A percentile compares a stretch with the other conserved stretches of the same genome.
These are phyloP conservation scores for Pleurotus ostreatus DNA, from an alignment of 768 basidiomycete species.

Conservation along the genomic window DNA sequence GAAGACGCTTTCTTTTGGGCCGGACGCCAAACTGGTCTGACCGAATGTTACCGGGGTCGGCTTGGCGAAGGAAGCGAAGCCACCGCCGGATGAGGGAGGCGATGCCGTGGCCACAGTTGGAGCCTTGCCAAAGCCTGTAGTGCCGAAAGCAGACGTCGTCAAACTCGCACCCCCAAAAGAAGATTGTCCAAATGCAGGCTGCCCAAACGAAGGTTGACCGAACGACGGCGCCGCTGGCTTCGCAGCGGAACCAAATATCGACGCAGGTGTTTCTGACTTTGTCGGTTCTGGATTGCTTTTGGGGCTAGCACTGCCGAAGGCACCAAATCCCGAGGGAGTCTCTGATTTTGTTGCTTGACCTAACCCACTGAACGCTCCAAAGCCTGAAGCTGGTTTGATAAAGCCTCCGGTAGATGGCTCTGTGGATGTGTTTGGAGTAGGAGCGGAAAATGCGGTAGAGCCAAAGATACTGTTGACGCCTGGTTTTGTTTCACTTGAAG, in stretches of 20 bases:
- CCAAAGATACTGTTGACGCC: conserved; percentile 16
- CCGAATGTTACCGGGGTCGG: not conserved
- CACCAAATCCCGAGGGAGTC: not conserved
- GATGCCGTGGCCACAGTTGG: conserved; percentile 6
- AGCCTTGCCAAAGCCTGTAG: conserved; percentile 25
- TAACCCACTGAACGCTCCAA: conserved; percentile 25
- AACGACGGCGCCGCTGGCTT: conserved; percentile 17
- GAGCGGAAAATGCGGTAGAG: conserved; percentile 11
- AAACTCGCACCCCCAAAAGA: conserved; percentile 21
- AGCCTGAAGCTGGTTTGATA: conserved; percentile 22
- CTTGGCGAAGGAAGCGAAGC: conserved; percentile 18
- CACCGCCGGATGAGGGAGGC: conserved; percentile 13
- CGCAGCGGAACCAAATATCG: conserved; percentile 1
- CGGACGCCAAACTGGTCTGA: not conserved
- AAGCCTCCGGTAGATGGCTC: conserved; percentile 20
- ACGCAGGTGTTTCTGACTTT: conserved; percentile 6
- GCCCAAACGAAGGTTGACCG: conserved; percentile 31
- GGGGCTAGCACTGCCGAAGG: conserved; percentile 9
- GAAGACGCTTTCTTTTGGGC: not conserved
- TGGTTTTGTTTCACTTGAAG: not conserved
- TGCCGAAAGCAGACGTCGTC: conserved; percentile 30
- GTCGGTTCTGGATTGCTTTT: not conserved
- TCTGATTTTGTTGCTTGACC: not conserved
- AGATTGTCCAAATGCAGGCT: conserved; percentile 29
- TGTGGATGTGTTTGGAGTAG: conserved; percentile 12